These are phyloP conservation scores for Apophysomyces ossiformis DNA, from an alignment of 371 early-diverging fungal species.

Conservation along the genomic window DNA sequence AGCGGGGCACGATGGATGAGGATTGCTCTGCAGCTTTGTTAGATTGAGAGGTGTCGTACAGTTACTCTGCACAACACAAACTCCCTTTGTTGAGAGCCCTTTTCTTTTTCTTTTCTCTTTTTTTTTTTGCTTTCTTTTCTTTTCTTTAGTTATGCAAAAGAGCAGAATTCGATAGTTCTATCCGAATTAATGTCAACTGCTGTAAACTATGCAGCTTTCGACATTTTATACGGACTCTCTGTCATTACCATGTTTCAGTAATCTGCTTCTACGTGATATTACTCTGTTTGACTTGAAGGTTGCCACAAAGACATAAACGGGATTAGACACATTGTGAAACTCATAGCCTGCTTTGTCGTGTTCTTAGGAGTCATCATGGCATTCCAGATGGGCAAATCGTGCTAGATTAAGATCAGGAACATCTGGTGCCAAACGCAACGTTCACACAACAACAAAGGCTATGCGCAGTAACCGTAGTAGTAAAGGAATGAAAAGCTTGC, in stretches of 20 bases:
- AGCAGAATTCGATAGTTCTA: too few species aligned
- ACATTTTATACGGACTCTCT: slow-evolving; percentile 3
- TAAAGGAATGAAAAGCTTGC: not conserved
- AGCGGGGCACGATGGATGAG: too few species aligned
- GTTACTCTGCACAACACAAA: too few species aligned
- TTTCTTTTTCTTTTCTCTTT: too few species aligned
- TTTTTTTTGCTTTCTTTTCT: too few species aligned
- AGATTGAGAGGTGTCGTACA: too few species aligned
- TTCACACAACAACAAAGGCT: not conserved
- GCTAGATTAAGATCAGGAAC: too few species aligned
- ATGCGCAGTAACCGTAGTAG: not conserved
- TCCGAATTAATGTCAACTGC: not conserved
- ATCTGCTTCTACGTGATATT: not conserved
- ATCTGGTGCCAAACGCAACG: too few species aligned
- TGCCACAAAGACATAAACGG: not conserved
- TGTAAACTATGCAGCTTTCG: slow-evolving; percentile 1
- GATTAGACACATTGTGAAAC: not conserved
- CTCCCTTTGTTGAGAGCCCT: too few species aligned
- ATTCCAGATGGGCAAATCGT: too few species aligned
- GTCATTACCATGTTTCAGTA: not conserved
- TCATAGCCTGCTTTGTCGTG: not conserved
- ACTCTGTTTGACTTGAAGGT: not conserved
- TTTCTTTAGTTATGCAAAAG: too few species aligned
- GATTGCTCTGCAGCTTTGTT: too few species aligned
- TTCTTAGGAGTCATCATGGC: not conserved